Evolutionary conservation across 768 basidiomycete species (phyloP), one percentile per base, ranked within the genome.

Genomic region (Zangia roseola): DNA sequence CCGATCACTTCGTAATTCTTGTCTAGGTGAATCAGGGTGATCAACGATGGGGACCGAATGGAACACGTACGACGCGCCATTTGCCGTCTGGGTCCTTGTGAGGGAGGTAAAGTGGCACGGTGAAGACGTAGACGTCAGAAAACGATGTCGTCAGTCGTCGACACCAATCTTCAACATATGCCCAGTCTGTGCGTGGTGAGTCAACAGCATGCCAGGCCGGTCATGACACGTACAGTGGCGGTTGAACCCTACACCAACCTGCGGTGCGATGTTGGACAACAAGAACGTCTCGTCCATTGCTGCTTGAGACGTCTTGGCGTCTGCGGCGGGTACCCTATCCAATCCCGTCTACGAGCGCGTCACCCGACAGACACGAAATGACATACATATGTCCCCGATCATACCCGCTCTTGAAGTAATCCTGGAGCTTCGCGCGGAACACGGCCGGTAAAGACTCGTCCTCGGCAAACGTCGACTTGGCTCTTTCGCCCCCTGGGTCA

Each of bases 231-330:
- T 59, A 94, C 94, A 99, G 63, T 98, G 94, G 46, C 97, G 78
- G 63, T 98, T 99, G 76, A 98, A 99, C 0, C 95, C 97, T 34
- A 82, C 91, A 2, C 97, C 97, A 21, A 99, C 93, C 77, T 99
- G 97, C 36, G 97, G 97, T 5, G 97, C 95, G 44, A 99, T 97
- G 61, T 99, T 99, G 0, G 91, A 86, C 38, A 99, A 71, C 30
- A 91, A 72, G 68, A 99, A 99, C 0, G 95, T 99, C 70, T 99
- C 94, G 64, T 97, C 69, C 95, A 97, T 98, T 10, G 95, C 95
- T 47, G 80, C 78, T 77, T 94, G 93, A 14, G 90, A 92, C 26
- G 74, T 69, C 65, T 94, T 98, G 8, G 93, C 94, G 69, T 99
- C 97, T 25, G 95, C 95, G 17, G 95, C 95, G 28, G 94, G 94